Conservation (phyloP, 148 eudicot species). For the Fagopyrum tataricum region DNA sequence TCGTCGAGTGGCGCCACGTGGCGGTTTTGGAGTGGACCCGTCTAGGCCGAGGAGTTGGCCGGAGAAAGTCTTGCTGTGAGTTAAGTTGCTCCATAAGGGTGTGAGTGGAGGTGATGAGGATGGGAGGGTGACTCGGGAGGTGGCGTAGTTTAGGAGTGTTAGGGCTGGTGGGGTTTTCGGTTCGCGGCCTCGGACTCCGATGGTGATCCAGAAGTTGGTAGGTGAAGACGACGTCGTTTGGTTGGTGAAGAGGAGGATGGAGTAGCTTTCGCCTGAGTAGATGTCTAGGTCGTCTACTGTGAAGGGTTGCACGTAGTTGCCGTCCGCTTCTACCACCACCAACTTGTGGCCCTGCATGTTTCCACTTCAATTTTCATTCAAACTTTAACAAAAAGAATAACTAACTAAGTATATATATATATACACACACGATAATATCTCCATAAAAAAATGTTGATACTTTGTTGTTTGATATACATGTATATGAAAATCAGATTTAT, state of each 20-base stretch:
- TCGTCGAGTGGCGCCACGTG: slow-evolving; percentile 28
- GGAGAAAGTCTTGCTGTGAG: slow-evolving; percentile 49
- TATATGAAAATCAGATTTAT: too few species aligned
- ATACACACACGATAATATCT: too few species aligned
- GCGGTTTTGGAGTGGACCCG: slow-evolving; percentile 45
- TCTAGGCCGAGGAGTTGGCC: slow-evolving; percentile 31
- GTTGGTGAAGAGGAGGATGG: slow-evolving; percentile 51
- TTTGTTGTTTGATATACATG: too few species aligned
- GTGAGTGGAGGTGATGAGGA: slow-evolving; percentile 40
- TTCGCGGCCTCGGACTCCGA: slow-evolving; percentile 53
- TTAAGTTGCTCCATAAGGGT: slow-evolving; percentile 58
- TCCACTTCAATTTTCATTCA: too few species aligned
- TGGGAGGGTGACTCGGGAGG: slow-evolving; percentile 32
- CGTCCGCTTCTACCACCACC: slow-evolving; percentile 82
- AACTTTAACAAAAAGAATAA: too few species aligned
- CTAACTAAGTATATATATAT: too few species aligned
- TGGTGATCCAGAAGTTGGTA: slow-evolving; percentile 64
- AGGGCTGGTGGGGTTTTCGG: slow-evolving; percentile 71
- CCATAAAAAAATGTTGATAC: too few species aligned
- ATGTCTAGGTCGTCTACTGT: slow-evolving; percentile 58
- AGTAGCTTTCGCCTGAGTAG: slow-evolving; percentile 89
- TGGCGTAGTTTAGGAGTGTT: slow-evolving; percentile 48
- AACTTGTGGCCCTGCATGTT: slow-evolving; percentile 80
- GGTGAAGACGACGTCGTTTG: slow-evolving; percentile 34
- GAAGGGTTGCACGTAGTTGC: slow-evolving; percentile 68